These are phyloP conservation scores for Suhomyces bolitotheri DNA, from an alignment of 1,139 yeast genomes.

Conservation along the genomic window DNA sequence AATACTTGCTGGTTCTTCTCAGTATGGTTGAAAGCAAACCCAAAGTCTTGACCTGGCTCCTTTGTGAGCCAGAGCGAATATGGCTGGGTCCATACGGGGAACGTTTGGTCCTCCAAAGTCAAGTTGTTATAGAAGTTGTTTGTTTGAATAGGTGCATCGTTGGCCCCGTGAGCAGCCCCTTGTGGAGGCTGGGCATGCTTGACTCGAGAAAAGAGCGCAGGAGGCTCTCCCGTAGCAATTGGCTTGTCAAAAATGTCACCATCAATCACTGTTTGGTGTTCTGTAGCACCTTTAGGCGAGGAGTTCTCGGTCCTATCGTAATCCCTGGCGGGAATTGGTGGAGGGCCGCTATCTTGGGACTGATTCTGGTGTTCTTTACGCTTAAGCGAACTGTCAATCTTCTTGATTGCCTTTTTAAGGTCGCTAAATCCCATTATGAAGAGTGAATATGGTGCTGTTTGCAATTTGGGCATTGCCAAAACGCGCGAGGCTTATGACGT, in stretches of 20 bases:
- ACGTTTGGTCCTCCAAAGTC: conserved; percentile 45
- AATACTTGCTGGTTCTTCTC: conserved; percentile 42
- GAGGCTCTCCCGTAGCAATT: conserved; percentile 30
- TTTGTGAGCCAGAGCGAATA: conserved; percentile 47
- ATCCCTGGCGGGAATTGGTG: conserved; percentile 5
- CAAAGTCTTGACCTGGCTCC: conserved; percentile 40
- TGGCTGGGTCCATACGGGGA: conserved; percentile 50
- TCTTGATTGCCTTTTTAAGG: conserved; percentile 27
- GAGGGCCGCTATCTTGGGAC: background rate
- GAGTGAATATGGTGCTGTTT: too few relatives aligned
- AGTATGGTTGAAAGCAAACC: conserved; percentile 48
- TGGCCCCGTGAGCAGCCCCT: conserved; percentile 27
- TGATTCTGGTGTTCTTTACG: background rate
- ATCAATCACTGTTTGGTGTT: background rate
- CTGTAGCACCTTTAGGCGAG: background rate
- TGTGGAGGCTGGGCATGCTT: conserved; percentile 33
- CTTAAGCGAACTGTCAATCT: conserved; percentile 18
- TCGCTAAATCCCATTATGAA: conserved; percentile 29
- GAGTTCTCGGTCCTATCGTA: background rate
- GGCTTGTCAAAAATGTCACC: conserved; percentile 24
- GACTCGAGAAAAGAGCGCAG: conserved; percentile 24
- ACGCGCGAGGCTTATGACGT: too few relatives aligned
- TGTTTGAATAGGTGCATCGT: conserved; percentile 41
- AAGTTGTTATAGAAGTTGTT: conserved; percentile 48
- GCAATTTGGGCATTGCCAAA: too few relatives aligned